These are phyloP conservation scores for Fusarium napiforme DNA, from an alignment of 2,329 filamentous ascomycete genomes.

Conservation along the genomic window DNA sequence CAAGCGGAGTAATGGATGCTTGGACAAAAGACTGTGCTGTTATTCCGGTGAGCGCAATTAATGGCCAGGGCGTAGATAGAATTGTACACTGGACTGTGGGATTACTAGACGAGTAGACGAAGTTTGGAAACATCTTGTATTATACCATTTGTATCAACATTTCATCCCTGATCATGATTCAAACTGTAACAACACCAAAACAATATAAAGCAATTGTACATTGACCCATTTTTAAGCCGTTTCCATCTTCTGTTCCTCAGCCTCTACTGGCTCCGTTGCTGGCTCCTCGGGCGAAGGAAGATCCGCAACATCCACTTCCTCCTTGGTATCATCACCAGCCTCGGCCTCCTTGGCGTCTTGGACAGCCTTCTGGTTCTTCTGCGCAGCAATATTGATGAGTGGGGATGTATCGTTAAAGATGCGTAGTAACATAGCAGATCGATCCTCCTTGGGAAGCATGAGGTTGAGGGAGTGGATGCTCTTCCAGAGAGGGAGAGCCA, in stretches of 20 bases:
- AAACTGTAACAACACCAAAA: conserved; percentile 40
- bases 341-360: conserved; percentile 49
- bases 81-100: conserved; percentile 79
- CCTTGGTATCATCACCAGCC: conserved; percentile 38
- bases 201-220: conserved; percentile 36
- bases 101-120: conserved; percentile 64
- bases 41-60: conserved; percentile 90
- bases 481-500: conserved; percentile 94
- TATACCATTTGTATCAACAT: conserved; percentile 37
- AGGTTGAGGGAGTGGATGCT: conserved; percentile 92
- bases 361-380: conserved; percentile 56
- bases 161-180: conserved; percentile 29
- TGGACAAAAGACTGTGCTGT: conserved; percentile 73
- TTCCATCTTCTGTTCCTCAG: conserved; percentile 25
- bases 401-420: conserved; percentile 91
- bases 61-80: conserved; percentile 81
- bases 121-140: conserved; percentile 27
- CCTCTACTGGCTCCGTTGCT: conserved; percentile 11
- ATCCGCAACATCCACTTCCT: conserved; percentile 51
- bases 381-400: conserved; percentile 75
- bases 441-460: conserved; percentile 98
- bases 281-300: conserved; percentile 50
- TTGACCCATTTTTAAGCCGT: conserved; percentile 26
- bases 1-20: conserved; percentile 70
- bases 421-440: conserved; percentile 88